Base-by-base conservation (phyloP, 1,139 yeast genomes). In the Sugiyamaella pinicola region DNA sequence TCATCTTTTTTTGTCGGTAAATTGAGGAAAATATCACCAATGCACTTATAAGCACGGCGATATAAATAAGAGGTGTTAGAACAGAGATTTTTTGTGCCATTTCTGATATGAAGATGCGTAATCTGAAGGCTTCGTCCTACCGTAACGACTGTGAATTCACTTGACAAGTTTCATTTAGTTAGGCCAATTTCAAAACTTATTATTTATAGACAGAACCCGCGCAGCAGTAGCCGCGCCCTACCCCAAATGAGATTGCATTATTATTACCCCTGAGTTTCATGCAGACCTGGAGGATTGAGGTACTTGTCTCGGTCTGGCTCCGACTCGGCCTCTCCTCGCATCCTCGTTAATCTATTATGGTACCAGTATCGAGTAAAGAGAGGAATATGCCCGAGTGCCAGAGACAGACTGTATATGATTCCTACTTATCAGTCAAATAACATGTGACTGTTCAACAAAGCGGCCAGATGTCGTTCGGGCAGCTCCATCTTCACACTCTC, bases 51-150 rank as follows among this genome's bases (percentile, higher is more conserved):
- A 93, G 73, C 26, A 90, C 80, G 4, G 80, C 84, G 55, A 89
- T 84, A 67, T 93, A 93, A 44, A 87, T 74, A 55, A 93, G 69
- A 26, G 99, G 98, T 13, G 96, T 88, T 67, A 80, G 82, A 37
- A 91, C 81, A n/a, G 96, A 87, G 58, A 90, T 81, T 60, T 59
- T 57, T 49, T 64, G 66, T 21, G 69, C 69, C 72, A 68, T 70
- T 49, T 49, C 19, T 28, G 17, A 15, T 26, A 33, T 13, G 31
- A 13, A 33, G n/a, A n/a, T n/a, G n/a, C n/a, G n/a, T n/a, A n/a
- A n/a, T n/a, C n/a, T n/a, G n/a, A n/a, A n/a, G n/a, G n/a, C n/a
- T n/a, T n/a, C n/a, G n/a, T n/a, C n/a, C n/a, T n/a, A n/a, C n/a
- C n/a, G n/a, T n/a, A 9, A 24, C 13, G 15, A 4, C 3, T 22